Base-by-base conservation (phyloP, 305 asterid genomes). In the Striga hermonthica region DNA sequence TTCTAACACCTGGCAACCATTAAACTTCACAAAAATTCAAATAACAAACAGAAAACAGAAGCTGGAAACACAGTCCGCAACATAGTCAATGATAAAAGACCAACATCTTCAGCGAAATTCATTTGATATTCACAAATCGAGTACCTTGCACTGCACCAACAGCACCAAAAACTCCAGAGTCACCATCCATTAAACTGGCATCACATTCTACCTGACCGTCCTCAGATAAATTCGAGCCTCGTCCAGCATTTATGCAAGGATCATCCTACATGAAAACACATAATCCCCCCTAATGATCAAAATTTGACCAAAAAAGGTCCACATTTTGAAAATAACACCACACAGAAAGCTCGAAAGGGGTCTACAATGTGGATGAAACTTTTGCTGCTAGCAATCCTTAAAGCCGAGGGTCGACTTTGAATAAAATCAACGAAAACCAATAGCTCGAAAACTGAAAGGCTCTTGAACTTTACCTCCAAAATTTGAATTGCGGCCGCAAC, bases 91-190 rank as follows among this genome's bases (percentile, higher is more conserved):
- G 15, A 11, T 22, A 60, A 61, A 65, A 39, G 1, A 28, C 13
- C 41, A 63, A n/a, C 14, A 39, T 56, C 54, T 62, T 28, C 38
- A 58, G 38, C 6, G 5, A 35, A 39, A 49, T 14, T 47, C 50
- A 55, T 44, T 16, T 43, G 45, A 35, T 8, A 47, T 16, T 53
- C 11, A 54, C 60, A 14, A 36, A 64, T 55, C 22, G 38, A 67
- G 58, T 83, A 90, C 98, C 98, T 81, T 84, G 87, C 75, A 90
- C 86, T 35, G 97, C 95, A 68, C 98, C 98, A 54, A 86, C 98
- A 62, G 98, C 97, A 62, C 96, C 97, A 78, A 83, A 93, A 69
- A 84, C 83, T 81, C 91, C 94, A 22, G 97, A 83, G 41, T 74
- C 75, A 56, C 98, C 98, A 79, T 88, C 96, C 95, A 93, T 88